These are phyloP conservation scores for Russula earlei DNA, from an alignment of 768 basidiomycete genomes.

Conservation along the genomic window DNA sequence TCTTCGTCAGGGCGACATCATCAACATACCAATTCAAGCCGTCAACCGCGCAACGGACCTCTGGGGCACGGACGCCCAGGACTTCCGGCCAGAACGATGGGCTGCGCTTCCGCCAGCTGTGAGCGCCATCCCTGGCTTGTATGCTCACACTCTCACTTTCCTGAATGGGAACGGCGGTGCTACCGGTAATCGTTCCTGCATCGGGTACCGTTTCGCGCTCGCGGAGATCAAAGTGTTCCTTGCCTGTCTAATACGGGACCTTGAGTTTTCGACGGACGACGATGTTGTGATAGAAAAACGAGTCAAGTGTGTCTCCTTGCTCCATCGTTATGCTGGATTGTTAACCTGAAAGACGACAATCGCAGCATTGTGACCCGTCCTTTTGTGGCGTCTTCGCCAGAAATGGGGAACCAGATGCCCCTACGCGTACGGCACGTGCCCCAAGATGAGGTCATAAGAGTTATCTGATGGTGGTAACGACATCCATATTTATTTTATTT, in stretches of 20 bases:
- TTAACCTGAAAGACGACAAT: not conserved
- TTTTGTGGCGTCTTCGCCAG: conserved; percentile 45
- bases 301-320: conserved; percentile 41
- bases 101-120: conserved; percentile 30
- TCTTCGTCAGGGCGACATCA: conserved; percentile 37
- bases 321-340: conserved; percentile 15
- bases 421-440: conserved; percentile 35
- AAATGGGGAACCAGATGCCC: conserved; percentile 52
- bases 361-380: conserved; percentile 46
- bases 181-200: conserved; percentile 41
- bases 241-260: conserved; percentile 46
- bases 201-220: conserved; percentile 53
- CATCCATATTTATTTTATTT: not conserved
- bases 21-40: conserved; percentile 50
- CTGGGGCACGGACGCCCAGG: conserved; percentile 60
- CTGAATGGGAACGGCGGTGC: conserved; percentile 43
- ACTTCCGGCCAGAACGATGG: conserved; percentile 56
- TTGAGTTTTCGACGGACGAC: conserved; percentile 44
- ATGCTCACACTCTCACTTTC: conserved; percentile 46
- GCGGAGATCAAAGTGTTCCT: conserved; percentile 56
- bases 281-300: conserved; percentile 51
- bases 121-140: conserved; percentile 40
- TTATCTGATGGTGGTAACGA: not conserved
- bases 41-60: conserved; percentile 45
- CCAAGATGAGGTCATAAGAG: not conserved